Evolutionary conservation across 305 asterid genomes (phyloP), one percentile per base, ranked within the genome.

Genomic region (Salvia sclarea): DNA sequence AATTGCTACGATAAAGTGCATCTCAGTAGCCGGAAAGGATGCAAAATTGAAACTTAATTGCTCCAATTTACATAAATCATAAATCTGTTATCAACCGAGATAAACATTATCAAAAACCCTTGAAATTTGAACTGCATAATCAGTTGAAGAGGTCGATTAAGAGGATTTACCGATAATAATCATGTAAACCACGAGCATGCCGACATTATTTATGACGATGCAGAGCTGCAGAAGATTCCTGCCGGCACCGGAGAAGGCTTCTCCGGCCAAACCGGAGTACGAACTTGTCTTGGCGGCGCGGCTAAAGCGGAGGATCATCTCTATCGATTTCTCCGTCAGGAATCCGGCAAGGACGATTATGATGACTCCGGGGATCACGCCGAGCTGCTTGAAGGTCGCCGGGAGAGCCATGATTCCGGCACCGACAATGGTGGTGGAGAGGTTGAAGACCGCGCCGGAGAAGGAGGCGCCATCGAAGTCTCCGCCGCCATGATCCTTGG

Each of bases 371-470:
- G 96, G 91, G 66, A 88, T 71, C 22, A 61, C 77, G 10, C 97
- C 97, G 57, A 91, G 82, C 62, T 88, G 91, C 75, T 88, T 88
- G 38, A 91, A 82, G 4, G 97, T 87, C 30, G 87, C 90, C 61
- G 95, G 96, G 2, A 91, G 85, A 54, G 97, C 93, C 97, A 91
- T 91, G 50, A 91, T 91, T 43, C 96, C 95, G 45, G 97, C 96
- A 12, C 97, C 96, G 66, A 91, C 96, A 14, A 91, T 79, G 66
- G 93, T 85, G 68, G 90, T 91, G 33, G 96, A 88, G 45, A 91
- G 89, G 59, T 91, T 91, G 75, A 91, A 88, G 57, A 91, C 90
- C n/a, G 95, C 93, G 11, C 97, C 93, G 57, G 88, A 62, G 72
- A 80, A 90, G 1, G 96, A 84, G 1, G 95, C 95, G n/a, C 92